Base-by-base conservation (phyloP, 1,139 yeast species). In the Saccharomycopsis phalli region DNA sequence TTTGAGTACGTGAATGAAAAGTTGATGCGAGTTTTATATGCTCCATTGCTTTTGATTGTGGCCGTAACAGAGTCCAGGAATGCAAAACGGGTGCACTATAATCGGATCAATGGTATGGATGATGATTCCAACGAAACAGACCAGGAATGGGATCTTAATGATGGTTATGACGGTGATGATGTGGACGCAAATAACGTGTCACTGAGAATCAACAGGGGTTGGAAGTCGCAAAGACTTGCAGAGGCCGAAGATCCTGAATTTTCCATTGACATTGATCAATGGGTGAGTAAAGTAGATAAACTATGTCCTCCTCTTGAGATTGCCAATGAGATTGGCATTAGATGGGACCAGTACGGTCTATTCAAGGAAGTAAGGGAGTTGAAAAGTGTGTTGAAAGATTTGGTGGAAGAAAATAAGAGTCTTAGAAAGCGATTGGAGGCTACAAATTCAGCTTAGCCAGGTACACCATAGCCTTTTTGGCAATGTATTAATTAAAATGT, bases 101-200 rank as follows among this genome's bases (percentile, higher is more conserved):
- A 86, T 58, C 68, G 94, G 47, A 63, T 68, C 49, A 71, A 69
- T 50, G 76, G 80, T 1, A 59, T 74, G 16, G 64, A 81, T 0
- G 94, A 84, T 56, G 95, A 86, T 59, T 86, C 88, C 20, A 83
- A 83, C 56, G 93, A 82, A 53, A 55, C 65, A 28, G 86, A 86
- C 51, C 70, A 79, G 14, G 88, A 81, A 54, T 84, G 94, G 94
- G 84, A 81, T 50, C 64, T 84, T 51, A 71, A 81, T 7, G 94
- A 84, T 57, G 95, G 95, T 0, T 84, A 68, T 53, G 71, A 69
- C 37, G 66, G 61, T 30, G 70, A 56, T 22, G 56, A 53, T 13
- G 61, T 43, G 17, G 57, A 58, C 20, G 56, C 56, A 22, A 48
- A 47, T 60, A 60, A 66, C 56, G 25, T 70, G 60, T 44, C 66